Conservation (phyloP, 1,284 basidiomycete genomes). For the Papiliotrema flavescens region DNA sequence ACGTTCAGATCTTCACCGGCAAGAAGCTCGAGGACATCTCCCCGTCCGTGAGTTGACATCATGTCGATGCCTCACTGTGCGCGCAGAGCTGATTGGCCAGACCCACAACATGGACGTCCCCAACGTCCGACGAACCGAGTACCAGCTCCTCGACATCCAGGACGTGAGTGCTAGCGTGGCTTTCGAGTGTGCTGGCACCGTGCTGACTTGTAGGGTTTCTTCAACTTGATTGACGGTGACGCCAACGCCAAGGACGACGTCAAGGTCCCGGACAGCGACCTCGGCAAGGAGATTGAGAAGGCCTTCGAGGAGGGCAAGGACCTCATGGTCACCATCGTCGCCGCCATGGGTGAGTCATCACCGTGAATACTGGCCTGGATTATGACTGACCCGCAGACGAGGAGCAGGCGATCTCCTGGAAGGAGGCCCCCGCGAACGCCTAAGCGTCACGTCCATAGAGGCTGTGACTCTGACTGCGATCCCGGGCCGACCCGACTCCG, state of each 20-base stretch:
- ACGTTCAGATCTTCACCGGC: constrained; percentile 80
- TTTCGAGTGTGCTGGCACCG: background rate
- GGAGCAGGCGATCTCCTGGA: constrained; percentile 75
- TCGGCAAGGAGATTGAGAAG: constrained; percentile 70
- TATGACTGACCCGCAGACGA: constrained; percentile 51
- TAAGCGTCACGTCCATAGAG: no score
- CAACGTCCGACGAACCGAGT: constrained; percentile 88
- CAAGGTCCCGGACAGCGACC: constrained; percentile 79
- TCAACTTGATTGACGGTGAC: constrained; percentile 88
- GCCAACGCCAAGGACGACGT: constrained; percentile 92
- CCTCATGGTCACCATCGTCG: constrained; percentile 72
- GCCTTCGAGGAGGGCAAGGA: constrained; percentile 88
- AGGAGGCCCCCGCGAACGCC: constrained; percentile 79
- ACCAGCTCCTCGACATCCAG: constrained; percentile 84
- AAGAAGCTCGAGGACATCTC: constrained; percentile 98
- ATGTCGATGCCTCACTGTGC: background rate
- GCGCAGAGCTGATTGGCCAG: constrained; percentile 4
- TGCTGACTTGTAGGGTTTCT: constrained; percentile 58
- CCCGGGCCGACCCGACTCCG: no score
- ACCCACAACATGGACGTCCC: constrained; percentile 80
- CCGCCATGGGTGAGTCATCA: constrained; percentile 73
- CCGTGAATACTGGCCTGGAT: background rate
- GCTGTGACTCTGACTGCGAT: no score
- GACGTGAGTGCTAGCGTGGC: constrained; percentile 51
- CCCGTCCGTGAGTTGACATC: constrained; percentile 60